Evolutionary conservation across 495 filamentous ascomycete genomes (phyloP).

Genomic region (Xeromyces bisporus): DNA sequence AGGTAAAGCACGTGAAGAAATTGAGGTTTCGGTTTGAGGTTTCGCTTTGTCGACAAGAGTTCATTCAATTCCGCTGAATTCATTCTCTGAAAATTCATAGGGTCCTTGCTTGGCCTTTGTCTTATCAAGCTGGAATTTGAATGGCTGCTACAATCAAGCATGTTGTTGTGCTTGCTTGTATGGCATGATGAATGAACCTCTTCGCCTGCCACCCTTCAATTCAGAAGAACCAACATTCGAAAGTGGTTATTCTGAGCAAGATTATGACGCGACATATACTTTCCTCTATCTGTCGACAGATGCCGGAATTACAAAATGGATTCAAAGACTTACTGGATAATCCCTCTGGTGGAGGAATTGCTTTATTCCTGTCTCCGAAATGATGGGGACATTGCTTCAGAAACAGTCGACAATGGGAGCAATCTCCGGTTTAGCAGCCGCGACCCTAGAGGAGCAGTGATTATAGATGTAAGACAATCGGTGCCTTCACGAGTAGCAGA

Average conservation of each 20-base stretch:
- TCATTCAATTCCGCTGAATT: too few relatives aligned
- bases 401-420: conserved; percentile 24
- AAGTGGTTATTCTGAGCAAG: too few relatives aligned
- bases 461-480: conserved; percentile 10
- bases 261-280: background rate
- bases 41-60: too few relatives aligned
- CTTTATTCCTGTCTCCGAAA: conserved; percentile 10
- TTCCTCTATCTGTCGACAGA: background rate
- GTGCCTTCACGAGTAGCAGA: background rate
- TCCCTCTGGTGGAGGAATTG: conserved; percentile 12
- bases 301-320: conserved; percentile 10
- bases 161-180: background rate
- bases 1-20: too few relatives aligned
- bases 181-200: background rate
- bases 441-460: conserved; percentile 5
- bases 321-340: conserved; percentile 16
- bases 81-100: too few relatives aligned
- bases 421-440: conserved; percentile 16
- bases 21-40: too few relatives aligned
- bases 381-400: conserved; percentile 3
- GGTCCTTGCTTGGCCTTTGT: too few relatives aligned
- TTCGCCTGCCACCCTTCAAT: background rate
- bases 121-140: background rate
- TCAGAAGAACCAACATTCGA: too few relatives aligned
- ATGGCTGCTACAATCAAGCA: background rate